These are phyloP conservation scores for Hyphopichia pseudoburtonii DNA, from an alignment of 1,139 yeast species.

Conservation along the genomic window DNA sequence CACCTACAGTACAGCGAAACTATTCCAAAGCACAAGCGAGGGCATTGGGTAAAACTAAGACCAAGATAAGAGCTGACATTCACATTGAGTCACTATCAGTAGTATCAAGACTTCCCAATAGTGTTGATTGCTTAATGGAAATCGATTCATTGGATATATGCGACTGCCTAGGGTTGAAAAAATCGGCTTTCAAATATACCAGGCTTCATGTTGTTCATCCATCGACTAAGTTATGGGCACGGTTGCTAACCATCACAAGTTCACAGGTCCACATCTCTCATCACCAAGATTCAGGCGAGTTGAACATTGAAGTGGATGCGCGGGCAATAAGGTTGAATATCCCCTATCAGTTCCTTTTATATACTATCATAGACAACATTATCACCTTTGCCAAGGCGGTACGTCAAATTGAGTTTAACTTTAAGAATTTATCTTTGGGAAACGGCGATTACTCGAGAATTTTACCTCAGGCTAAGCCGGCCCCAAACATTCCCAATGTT, in stretches of 20 bases:
- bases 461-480: slow-evolving; percentile 31
- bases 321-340: slow-evolving; percentile 37
- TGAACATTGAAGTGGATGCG: slow-evolving; percentile 21
- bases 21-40: slow-evolving; percentile 28
- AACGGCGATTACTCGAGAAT: slow-evolving; percentile 37
- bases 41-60: slow-evolving; percentile 21
- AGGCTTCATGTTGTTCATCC: slow-evolving; percentile 59
- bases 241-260: slow-evolving; percentile 41
- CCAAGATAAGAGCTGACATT: slow-evolving; percentile 32
- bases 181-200: slow-evolving; percentile 24
- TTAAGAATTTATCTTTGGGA: slow-evolving; percentile 38
- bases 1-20: slow-evolving; percentile 33
- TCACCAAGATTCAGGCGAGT: slow-evolving; percentile 18
- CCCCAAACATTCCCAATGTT: slow-evolving; percentile 32
- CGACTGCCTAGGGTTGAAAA: slow-evolving; percentile 27
- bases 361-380: slow-evolving; percentile 64
- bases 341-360: slow-evolving; percentile 65
- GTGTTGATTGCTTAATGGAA: slow-evolving; percentile 53
- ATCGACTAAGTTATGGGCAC: slow-evolving; percentile 45
- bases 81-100: slow-evolving; percentile 42
- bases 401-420: slow-evolving; percentile 54
- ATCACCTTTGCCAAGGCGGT: slow-evolving; percentile 61
- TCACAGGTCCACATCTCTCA: slow-evolving; percentile 26
- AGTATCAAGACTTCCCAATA: slow-evolving; percentile 50
- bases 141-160: slow-evolving; percentile 35